Evolutionary conservation across 2,329 filamentous ascomycete species (phyloP), one percentile per base, ranked within the genome.

Genomic region (Sclerotinia subarctica): DNA sequence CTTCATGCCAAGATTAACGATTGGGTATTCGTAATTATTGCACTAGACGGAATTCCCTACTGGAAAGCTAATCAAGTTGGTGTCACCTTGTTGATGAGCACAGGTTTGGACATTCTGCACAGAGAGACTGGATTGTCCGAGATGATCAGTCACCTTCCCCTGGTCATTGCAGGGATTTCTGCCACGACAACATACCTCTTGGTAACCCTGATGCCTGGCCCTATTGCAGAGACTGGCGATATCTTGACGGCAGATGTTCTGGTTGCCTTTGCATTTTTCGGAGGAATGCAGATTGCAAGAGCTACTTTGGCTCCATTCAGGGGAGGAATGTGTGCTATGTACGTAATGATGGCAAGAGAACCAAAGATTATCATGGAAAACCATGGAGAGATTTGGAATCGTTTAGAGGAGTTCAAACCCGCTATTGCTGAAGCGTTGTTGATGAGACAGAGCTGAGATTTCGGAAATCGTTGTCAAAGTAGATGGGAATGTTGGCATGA

Each of bases 271-370:
- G 56, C 56, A 1, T 67, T 38, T 44, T 38, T 67, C 38, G 65
- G 35, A 2, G 65, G 65, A 6, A 35, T 35, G 15, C 65, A 67
- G 6, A 46, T 67, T 53, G 26, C 65, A 3, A 53, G 65, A 24
- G 57, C 56, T n/a, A 47, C 46, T 2, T 32, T 67, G 35, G 47
- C 56, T 21, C 65, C 65, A 24, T 62, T 67, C 7, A 67, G 53
- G 3, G 65, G 65, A 32, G 47, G 24, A 5, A 53, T 62, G 65
- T 49, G 58, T 44, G 53, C 56, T 19, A 32, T 51, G 11, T 67
- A 21, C 32, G 35, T 67, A 3, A 10, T 67, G 47, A 67, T 67
- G 47, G 65, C 56, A 7, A 62, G 47, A 51, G 47, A 67, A 19
- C 65, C 65, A 17, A 21, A n/a, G 13, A 1, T n/a, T 5, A 26